Evolutionary conservation across 331 rosid genomes (phyloP).

Genomic region (Acacia concinna): DNA sequence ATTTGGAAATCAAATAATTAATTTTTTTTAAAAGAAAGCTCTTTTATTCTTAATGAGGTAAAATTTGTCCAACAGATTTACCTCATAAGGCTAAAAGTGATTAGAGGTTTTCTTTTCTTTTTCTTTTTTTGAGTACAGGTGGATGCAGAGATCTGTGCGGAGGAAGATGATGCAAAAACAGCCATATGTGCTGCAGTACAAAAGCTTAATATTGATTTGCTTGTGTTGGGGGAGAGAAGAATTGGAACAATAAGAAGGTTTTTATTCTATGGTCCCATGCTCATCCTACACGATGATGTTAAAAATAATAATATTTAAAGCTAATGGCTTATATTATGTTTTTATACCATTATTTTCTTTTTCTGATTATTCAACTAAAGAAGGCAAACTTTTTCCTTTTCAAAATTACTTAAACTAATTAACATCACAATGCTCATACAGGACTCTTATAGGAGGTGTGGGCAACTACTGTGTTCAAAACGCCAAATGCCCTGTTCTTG

Average conservation of each 20-base stretch:
- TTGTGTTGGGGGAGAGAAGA: constrained; percentile 48
- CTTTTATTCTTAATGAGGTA: too few relatives aligned
- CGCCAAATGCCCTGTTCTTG: constrained; percentile 27
- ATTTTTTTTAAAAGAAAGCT: too few relatives aligned
- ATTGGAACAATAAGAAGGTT: constrained; percentile 48
- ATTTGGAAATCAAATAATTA: too few relatives aligned
- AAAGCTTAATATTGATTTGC: constrained; percentile 42
- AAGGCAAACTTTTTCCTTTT: neutral
- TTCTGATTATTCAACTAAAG: neutral
- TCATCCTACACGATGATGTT: neutral
- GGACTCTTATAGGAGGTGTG: constrained; percentile 23
- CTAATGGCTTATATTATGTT: neutral
- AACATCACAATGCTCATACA: neutral
- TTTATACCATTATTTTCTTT: neutral
- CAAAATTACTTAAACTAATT: neutral
- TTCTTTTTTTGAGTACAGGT: constrained; percentile 27
- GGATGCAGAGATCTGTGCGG: constrained; percentile 38
- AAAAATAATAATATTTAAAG: too few relatives aligned
- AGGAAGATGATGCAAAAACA: constrained; percentile 47
- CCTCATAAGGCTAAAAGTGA: neutral
- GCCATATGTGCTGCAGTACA: constrained; percentile 47
- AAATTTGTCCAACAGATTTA: too few relatives aligned
- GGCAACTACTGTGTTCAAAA: constrained; percentile 22
- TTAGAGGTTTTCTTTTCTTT: neutral
- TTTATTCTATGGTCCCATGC: neutral